Evolutionary conservation across 2,329 filamentous ascomycete genomes (phyloP).

Genomic region (Colletotrichum chrysophilum): DNA sequence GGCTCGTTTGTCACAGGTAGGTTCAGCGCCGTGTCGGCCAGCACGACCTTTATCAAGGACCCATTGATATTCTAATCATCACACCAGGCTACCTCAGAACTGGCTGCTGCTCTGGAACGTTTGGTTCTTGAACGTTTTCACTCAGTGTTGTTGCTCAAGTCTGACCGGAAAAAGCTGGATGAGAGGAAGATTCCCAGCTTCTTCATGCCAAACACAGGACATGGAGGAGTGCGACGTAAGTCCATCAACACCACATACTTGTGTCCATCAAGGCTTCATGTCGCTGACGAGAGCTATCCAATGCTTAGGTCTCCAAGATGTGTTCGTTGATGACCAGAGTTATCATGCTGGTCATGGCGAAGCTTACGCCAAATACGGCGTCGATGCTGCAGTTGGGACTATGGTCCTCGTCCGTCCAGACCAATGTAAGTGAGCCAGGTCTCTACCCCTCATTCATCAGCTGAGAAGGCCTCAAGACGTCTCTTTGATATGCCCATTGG

Average conservation of each 20-base stretch:
- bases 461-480: not conserved
- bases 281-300: not conserved
- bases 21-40: rapidly evolving
- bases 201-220: not conserved
- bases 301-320: slow-evolving; percentile 38
- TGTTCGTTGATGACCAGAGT: slow-evolving; percentile 58
- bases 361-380: slow-evolving; percentile 62
- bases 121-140: not conserved
- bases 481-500: not conserved
- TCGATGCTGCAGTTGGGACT: slow-evolving; percentile 59
- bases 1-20: not conserved
- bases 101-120: not conserved
- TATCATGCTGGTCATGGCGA: slow-evolving; percentile 58
- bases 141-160: not conserved
- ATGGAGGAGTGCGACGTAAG: not conserved
- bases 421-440: slow-evolving; percentile 59
- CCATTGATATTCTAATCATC: not conserved
- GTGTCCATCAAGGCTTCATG: too few relatives aligned
- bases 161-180: not conserved
- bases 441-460: rapidly evolving
- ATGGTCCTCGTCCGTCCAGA: slow-evolving; percentile 69
- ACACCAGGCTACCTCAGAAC: not conserved
- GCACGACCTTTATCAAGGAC: not conserved
- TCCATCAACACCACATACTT: not conserved
- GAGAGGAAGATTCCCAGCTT: not conserved